Conservation (phyloP, 1,284 basidiomycete genomes). For the Calocybe gambosa region DNA sequence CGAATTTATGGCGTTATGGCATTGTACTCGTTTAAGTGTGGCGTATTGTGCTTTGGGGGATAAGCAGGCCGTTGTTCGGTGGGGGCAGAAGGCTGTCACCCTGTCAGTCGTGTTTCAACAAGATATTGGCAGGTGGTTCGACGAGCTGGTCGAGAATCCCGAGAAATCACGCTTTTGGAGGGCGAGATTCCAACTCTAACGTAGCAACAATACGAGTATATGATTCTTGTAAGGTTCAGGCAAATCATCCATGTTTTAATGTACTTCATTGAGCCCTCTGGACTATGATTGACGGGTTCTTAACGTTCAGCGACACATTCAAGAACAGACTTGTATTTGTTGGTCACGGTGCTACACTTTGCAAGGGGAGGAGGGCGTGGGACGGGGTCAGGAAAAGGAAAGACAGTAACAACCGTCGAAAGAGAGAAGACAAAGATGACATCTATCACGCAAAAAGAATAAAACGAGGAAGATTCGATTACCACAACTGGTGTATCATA, state of each 20-base stretch:
- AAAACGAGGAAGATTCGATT: not conserved
- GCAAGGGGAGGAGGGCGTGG: not conserved
- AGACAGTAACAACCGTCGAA: not conserved
- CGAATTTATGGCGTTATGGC: not conserved
- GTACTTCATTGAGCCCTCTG: too few relatives aligned
- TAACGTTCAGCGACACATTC: too few relatives aligned
- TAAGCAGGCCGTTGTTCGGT: not conserved
- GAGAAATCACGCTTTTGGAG: not conserved
- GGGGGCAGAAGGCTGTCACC: not conserved
- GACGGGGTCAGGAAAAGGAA: not conserved
- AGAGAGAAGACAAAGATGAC: not conserved
- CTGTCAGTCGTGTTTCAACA: not conserved
- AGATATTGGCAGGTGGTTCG: not conserved
- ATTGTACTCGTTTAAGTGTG: not conserved
- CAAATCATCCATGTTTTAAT: too few relatives aligned
- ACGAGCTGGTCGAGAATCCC: not conserved
- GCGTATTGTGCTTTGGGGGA: not conserved
- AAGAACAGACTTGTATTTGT: too few relatives aligned
- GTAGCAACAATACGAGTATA: too few relatives aligned
- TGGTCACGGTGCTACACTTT: not conserved
- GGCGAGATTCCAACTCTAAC: not conserved
- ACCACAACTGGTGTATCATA: too few relatives aligned
- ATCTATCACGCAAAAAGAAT: constrained; percentile 7
- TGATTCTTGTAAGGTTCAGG: too few relatives aligned
- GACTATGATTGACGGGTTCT: too few relatives aligned